Evolutionary conservation across 148 eudicot species (phyloP).

Genomic region (Rhododendron ovatum): DNA sequence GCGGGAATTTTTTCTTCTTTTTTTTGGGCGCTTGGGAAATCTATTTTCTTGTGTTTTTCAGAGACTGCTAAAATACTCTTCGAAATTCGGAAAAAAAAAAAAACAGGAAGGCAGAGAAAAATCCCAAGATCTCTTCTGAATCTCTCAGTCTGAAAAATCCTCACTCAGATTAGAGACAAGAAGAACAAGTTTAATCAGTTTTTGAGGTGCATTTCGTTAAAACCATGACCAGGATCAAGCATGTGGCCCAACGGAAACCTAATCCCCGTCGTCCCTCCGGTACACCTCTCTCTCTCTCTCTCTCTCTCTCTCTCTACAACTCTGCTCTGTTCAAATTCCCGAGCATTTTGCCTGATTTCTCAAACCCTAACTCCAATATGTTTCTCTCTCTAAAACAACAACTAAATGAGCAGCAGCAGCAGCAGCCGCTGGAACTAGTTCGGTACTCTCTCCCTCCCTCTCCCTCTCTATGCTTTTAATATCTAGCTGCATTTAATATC

Average conservation of each 20-base stretch:
- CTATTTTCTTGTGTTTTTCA: no score
- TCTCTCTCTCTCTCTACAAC: constrained; percentile 2
- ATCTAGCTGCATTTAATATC: not conserved
- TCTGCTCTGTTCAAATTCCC: not conserved
- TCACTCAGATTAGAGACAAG: not conserved
- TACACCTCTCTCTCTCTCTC: constrained; percentile 4
- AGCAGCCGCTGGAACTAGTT: not conserved
- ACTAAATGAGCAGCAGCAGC: not conserved
- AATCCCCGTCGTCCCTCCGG: not conserved
- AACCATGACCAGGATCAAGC: constrained; percentile 13
- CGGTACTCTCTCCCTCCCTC: constrained; percentile 11
- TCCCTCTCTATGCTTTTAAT: no score
- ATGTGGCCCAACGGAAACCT: not conserved
- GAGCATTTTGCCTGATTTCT: not conserved
- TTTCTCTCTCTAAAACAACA: not conserved
- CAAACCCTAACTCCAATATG: not conserved
- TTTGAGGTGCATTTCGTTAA: not conserved
- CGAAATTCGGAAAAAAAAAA: no score
- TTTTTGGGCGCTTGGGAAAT: no score
- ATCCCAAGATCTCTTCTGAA: not conserved
- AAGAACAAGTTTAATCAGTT: not conserved
- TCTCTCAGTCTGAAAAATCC: not conserved
- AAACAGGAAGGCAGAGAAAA: not conserved
- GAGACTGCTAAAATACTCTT: no score
- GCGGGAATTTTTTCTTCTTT: not conserved